Evolutionary conservation across 768 basidiomycete genomes (phyloP).

Genomic region (Mrakia gelida): DNA sequence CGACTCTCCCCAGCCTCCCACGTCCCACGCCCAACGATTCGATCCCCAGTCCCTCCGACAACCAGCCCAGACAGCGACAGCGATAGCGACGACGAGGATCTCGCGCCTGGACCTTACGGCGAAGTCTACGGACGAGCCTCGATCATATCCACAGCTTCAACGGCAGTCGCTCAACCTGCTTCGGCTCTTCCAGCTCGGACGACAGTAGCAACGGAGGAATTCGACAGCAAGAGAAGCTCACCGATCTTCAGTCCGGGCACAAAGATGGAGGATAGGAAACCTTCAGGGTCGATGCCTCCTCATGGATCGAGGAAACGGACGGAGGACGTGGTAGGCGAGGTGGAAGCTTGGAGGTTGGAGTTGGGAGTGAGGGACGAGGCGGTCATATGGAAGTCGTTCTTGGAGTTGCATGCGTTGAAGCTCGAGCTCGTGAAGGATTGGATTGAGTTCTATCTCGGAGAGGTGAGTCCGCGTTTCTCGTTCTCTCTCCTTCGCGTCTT

Average conservation of each 20-base stretch:
- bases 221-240: background rate
- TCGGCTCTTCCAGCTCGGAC: background rate
- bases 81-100: constrained; percentile 1
- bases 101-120: constrained; percentile 4
- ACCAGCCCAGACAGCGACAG: background rate
- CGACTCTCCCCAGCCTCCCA: background rate
- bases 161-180: background rate
- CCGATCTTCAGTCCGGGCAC: background rate
- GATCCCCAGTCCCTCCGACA: background rate
- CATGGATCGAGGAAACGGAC: background rate
- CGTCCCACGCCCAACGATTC: background rate
- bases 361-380: background rate
- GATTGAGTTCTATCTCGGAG: constrained; percentile 20
- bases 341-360: background rate
- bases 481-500: background rate
- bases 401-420: constrained; percentile 14
- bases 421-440: background rate
- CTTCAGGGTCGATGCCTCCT: background rate
- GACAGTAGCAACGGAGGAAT: too few relatives aligned
- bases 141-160: constrained; percentile 1
- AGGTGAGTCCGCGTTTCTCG: background rate
- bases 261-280: background rate
- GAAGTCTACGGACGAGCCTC: constrained; percentile 1
- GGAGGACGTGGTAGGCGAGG: background rate
- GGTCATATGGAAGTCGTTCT: constrained; percentile 1